Conservation (phyloP, 768 basidiomycete species). For the Tylopilus balloui region DNA sequence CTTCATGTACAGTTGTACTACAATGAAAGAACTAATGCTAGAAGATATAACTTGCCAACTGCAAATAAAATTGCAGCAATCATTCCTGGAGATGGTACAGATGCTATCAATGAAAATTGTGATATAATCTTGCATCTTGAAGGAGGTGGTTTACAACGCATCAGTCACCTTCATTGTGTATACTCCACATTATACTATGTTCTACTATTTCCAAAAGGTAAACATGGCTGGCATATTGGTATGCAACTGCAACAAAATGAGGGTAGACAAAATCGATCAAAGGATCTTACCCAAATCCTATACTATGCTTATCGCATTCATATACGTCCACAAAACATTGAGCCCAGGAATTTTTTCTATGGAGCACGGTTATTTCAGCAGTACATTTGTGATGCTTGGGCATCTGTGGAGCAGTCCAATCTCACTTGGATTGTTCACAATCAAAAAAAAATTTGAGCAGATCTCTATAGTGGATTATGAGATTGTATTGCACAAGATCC, state of each 20-base stretch:
- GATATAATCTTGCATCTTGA: not conserved
- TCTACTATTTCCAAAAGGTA: not conserved
- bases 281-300: conserved; percentile 26
- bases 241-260: not conserved
- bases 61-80: conserved; percentile 40
- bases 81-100: conserved; percentile 31
- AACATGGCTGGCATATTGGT: not conserved
- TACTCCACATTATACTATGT: conserved; percentile 8
- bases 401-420: conserved; percentile 38
- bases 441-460: conserved; percentile 32
- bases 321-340: not conserved
- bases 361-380: conserved; percentile 42
- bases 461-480: conserved; percentile 32
- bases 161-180: conserved; percentile 8
- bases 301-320: conserved; percentile 36
- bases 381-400: conserved; percentile 43
- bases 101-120: conserved; percentile 5
- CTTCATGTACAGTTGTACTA: too few relatives aligned
- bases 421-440: conserved; percentile 34
- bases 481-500: conserved; percentile 29
- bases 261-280: not conserved
- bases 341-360: conserved; percentile 31
- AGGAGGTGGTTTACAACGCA: not conserved
- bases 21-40: conserved; percentile 18
- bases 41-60: conserved; percentile 42